Conservation (phyloP, 371 early-diverging fungal genomes). For the Syncephalastrum racemosum region DNA sequence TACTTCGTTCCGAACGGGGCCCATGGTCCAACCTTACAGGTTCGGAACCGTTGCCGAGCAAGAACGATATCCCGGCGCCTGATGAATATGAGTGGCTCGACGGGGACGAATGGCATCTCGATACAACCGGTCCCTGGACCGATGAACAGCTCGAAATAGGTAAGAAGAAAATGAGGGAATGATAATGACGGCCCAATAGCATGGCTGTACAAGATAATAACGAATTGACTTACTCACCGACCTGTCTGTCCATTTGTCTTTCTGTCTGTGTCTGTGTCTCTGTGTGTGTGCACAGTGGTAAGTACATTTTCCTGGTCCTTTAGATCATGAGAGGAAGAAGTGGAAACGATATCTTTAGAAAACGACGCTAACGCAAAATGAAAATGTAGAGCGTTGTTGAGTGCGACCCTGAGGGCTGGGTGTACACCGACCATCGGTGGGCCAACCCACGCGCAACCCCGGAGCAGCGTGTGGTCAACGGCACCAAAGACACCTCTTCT, state of each 20-base stretch:
- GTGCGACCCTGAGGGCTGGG: slow-evolving; percentile 37
- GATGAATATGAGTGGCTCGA: slow-evolving; percentile 19
- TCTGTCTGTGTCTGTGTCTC: slow-evolving; percentile 8
- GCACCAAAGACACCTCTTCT: slow-evolving; percentile 1
- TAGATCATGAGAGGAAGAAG: too few relatives aligned
- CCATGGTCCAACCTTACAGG: slow-evolving; percentile 34
- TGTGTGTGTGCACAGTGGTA: slow-evolving; percentile 21
- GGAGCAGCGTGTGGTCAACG: too few relatives aligned
- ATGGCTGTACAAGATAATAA: too few relatives aligned
- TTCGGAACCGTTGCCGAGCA: slow-evolving; percentile 18
- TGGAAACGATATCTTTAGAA: too few relatives aligned
- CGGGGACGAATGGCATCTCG: slow-evolving; percentile 23
- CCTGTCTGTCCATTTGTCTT: background rate
- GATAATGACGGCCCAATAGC: too few relatives aligned
- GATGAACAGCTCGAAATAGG: slow-evolving; percentile 28
- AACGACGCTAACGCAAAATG: too few relatives aligned
- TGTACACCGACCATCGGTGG: slow-evolving; percentile 36
- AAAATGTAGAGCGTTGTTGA: slow-evolving; percentile 19
- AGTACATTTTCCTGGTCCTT: background rate
- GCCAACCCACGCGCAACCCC: slow-evolving; percentile 21
- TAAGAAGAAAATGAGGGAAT: slow-evolving; percentile 9
- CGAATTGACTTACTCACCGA: background rate
- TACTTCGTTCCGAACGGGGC: slow-evolving; percentile 24
- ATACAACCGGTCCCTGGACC: slow-evolving; percentile 30
- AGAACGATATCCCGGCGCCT: slow-evolving; percentile 22